Base-by-base conservation (phyloP, 2,329 filamentous ascomycete species). In the Ophiostoma sp. region DNA sequence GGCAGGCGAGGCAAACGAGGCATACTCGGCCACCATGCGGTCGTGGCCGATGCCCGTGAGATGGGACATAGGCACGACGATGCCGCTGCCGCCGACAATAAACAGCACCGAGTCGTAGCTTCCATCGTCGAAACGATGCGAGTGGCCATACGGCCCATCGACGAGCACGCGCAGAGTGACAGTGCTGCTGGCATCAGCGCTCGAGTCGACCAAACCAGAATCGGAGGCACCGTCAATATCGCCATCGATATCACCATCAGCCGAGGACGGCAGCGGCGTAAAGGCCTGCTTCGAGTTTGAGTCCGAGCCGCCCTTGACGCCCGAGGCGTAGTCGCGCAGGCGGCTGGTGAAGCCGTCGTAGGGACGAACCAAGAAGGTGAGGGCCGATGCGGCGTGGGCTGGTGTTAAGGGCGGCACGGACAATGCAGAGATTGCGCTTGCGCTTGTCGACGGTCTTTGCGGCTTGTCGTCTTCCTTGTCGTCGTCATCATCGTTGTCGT, bases 41-140 rank as follows among this genome's bases (percentile, higher is more conserved):
- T 68, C 60, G 23, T 41, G 70, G 23, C 44, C 70, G 5, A 68
- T 20, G 31, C 71, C 73, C 3, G 64, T 74, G 27, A 74, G 67
- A 33, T 74, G 69, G 1, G 73, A 73, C 48, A 73, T 64, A 7
- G 72, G 68, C 35, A 74, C 72, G 44, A 73, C 73, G 35, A 75
- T 73, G 39, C 74, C 74, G 1, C 72, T 72, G 67, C 74, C 74
- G 11, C 74, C 74, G 10, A 72, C 74, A 0, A 75, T 64, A 2
- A 74, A 64, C 10, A 75, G 67, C 1, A 74, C 68, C 7, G 74
- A n/a, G 17, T 73, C 73, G 33, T 72, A 74, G 4, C 27, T 41
- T 48, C 65, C 65, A 23, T 67, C 65, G 39, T 72, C 70, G 39
- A 74, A 31, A 20, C 72, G 74, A 67, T 72, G 71, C 31, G 70